Evolutionary conservation across 1,139 yeast genomes (phyloP), one percentile per base, ranked within the genome.

Genomic region (Candida dubliniensis): DNA sequence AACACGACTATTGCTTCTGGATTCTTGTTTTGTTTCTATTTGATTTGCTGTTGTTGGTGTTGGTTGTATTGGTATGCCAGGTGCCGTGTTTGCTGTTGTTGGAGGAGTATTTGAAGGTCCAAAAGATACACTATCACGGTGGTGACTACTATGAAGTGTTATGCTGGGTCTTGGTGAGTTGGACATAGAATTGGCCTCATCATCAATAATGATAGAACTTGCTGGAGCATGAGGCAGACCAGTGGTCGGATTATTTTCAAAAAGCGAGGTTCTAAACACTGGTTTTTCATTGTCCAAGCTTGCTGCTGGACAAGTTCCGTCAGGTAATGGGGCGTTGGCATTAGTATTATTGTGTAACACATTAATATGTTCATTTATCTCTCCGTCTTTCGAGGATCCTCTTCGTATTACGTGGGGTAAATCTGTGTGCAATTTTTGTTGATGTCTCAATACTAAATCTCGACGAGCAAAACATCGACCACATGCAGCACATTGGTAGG

Each of bases 401-500:
- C 64, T 51, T 41, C 64, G 54, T 53, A 53, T 54, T 8, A 57
- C 52, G 39, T 55, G 58, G 5, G 66, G 65, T 27, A 63, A 54
- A 39, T 55, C 55, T 3, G 64, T 53, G 43, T 66, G 71, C 24
- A 66, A 64, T 54, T 74, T 73, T 52, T 71, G 78, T 56, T 72
- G 78, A 53, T 74, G 79, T 42, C 78, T 60, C 47, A 73, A 63
- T 34, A 74, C 78, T 58, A 74, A 66, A 52, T 74, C 78, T 56
- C 79, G 52, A 34, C 79, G 56, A 14, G 79, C 79, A 58, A 74
- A 74, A 53, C 79, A 74, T 32, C 79, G 61, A 12, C 79, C 79
- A 49, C 79, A 74, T 7, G 73, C 72, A 24, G 77, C 78, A 58
- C 79, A 74, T 55, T 74, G 79, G 58, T 87, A 93, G 1, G 99